Conservation (phyloP, 306 rosid species). For the Vicia villosa region DNA sequence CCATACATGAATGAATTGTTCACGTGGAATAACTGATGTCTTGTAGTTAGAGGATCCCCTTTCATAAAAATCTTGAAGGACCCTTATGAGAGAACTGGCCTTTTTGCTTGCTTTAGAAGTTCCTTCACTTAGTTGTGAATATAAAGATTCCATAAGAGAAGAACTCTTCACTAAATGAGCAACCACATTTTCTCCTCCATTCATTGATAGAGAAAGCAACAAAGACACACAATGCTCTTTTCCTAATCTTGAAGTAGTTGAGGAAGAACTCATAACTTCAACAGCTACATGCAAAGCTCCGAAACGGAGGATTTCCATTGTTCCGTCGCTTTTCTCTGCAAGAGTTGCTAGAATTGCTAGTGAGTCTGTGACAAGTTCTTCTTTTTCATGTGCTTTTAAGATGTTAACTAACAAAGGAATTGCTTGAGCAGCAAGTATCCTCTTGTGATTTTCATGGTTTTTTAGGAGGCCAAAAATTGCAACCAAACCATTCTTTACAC, state of each 20-base stretch:
- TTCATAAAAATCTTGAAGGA: conserved; percentile 69
- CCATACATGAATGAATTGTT: conserved; percentile 60
- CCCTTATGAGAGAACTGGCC: conserved; percentile 67
- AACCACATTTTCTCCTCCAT: conserved; percentile 66
- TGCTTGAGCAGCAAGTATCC: conserved; percentile 52
- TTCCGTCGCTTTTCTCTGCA: conserved; percentile 67
- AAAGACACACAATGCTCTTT: conserved; percentile 72
- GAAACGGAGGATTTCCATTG: conserved; percentile 36
- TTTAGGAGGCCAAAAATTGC: conserved; percentile 65
- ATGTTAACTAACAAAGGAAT: conserved; percentile 54
- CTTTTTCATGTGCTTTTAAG: conserved; percentile 44
- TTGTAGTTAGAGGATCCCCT: conserved; percentile 55
- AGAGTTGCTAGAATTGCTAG: conserved; percentile 65
- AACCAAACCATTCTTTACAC: conserved; percentile 74
- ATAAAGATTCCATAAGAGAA: conserved; percentile 67
- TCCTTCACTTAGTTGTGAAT: conserved; percentile 64
- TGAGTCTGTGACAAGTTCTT: conserved; percentile 59
- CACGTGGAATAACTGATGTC: conserved; percentile 50
- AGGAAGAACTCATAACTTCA: conserved; percentile 52
- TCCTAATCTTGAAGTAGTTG: conserved; percentile 55
- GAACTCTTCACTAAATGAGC: conserved; percentile 54
- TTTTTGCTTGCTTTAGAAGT: conserved; percentile 64
- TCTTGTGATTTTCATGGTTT: conserved; percentile 52
- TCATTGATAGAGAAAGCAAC: conserved; percentile 61
- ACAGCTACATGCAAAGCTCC: conserved; percentile 51